These are phyloP conservation scores for Coffea humblotiana DNA, from an alignment of 305 asterid genomes.

Conservation along the genomic window DNA sequence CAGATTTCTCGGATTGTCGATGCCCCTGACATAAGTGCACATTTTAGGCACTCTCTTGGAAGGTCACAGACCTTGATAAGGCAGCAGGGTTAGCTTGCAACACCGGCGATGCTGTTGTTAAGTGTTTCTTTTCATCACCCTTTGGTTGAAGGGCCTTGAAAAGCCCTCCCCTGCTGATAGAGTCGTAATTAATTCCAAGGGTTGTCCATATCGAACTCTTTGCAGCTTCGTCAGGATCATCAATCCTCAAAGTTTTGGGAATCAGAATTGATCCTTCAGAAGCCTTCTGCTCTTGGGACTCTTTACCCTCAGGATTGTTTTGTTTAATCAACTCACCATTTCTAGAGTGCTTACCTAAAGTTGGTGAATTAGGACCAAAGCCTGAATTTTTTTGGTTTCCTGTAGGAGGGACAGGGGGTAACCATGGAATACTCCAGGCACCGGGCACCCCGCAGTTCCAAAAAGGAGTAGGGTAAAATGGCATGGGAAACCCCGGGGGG, in stretches of 20 bases:
- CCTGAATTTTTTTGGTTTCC: constrained; percentile 27
- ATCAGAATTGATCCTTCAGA: constrained; percentile 41
- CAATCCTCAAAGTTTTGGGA: constrained; percentile 72
- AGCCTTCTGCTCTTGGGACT: constrained; percentile 16
- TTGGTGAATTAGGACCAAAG: constrained; percentile 37
- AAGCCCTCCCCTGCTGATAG: constrained; percentile 45
- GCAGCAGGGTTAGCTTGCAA: constrained; percentile 86
- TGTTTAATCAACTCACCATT: constrained; percentile 44
- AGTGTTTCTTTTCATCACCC: constrained; percentile 34
- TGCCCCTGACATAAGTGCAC: neutral
- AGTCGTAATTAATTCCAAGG: constrained; percentile 59
- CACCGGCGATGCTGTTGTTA: constrained; percentile 25
- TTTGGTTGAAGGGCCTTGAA: constrained; percentile 64
- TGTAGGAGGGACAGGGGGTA: constrained; percentile 34
- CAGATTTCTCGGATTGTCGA: neutral
- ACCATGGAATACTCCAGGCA: constrained; percentile 63
- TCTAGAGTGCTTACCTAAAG: constrained; percentile 65
- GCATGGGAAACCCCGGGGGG: constrained; percentile 56
- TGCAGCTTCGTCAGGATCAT: constrained; percentile 81
- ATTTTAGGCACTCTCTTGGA: constrained; percentile 54
- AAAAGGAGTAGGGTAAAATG: constrained; percentile 58
- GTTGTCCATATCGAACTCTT: constrained; percentile 75
- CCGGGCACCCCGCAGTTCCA: constrained; percentile 61
- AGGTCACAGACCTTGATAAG: constrained; percentile 63
- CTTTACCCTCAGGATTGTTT: constrained; percentile 21